Base-by-base conservation (phyloP, 129 eudicot species). In the Apium graveolens region DNA sequence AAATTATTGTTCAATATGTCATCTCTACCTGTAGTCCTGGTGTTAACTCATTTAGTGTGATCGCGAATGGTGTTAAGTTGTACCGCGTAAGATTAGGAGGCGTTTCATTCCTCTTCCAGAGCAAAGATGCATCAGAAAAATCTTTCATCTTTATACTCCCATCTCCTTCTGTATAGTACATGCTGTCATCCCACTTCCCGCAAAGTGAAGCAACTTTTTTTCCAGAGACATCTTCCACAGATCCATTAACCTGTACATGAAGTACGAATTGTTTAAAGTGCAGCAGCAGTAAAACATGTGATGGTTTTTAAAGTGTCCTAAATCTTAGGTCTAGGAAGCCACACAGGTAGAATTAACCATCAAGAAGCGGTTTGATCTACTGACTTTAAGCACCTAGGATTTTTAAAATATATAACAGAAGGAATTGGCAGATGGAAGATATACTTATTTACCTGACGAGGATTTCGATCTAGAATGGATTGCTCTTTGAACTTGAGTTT, bases 401-500 rank as follows among this genome's bases (percentile, higher is more conserved):
- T n/a, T 57, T 57, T 24, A 8, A 57, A n/a, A 57, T 24, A 27
- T 11, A 55, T 55, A 11, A 29, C 39, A 65, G 21, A 65, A 29
- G 71, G 10, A 13, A 29, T 0, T 31, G 45, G 12, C 26, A 32
- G 3, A 18, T 31, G 27, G 39, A 13, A 31, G 11, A 65, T 48
- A 12, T 79, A 45, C 34, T 17, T 8, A 53, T 78, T 76, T 81
- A 92, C 97, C 98, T 93, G 97, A 70, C 85, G 92, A n/a, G 95
- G 97, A 80, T 86, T 93, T 70, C 97, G 86, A 24, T 93, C 98
- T 35, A 93, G 95, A 79, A 91, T 80, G 31, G 92, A 87, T 39
- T 91, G 98, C 79, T 85, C 93, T 83, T 93, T 93, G 82, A 91
- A 93, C 83, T 86, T 93, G 82, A 93, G 92, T 80, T 85, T 91